These are phyloP conservation scores for Leccinum fallax DNA, from an alignment of 1,284 basidiomycete species.

Conservation along the genomic window DNA sequence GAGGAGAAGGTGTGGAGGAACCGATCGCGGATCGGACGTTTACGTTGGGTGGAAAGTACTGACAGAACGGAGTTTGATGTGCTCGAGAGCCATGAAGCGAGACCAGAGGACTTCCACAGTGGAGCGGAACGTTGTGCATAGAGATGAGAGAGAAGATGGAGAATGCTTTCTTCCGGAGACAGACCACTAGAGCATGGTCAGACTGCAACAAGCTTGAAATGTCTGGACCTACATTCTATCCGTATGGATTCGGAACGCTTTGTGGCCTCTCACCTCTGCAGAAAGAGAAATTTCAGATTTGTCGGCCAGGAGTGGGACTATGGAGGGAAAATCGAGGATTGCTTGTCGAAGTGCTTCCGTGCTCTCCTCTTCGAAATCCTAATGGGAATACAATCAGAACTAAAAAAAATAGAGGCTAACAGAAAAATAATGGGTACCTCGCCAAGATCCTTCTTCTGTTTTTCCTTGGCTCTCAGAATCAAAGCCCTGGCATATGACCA, in stretches of 20 bases:
- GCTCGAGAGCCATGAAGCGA: slow-evolving; percentile 69
- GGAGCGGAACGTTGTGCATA: slow-evolving; percentile 77
- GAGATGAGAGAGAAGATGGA: slow-evolving; percentile 80
- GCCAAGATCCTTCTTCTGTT: slow-evolving; percentile 48
- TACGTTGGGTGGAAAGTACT: slow-evolving; percentile 36
- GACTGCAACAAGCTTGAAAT: slow-evolving; percentile 1
- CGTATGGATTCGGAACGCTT: slow-evolving; percentile 69
- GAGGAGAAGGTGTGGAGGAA: slow-evolving; percentile 50
- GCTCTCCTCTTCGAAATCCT: slow-evolving; percentile 41
- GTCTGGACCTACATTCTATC: slow-evolving; percentile 55
- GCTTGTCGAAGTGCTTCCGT: slow-evolving; percentile 72
- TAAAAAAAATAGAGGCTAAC: background rate
- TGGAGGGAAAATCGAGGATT: slow-evolving; percentile 75
- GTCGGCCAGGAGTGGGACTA: slow-evolving; percentile 80
- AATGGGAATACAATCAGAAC: background rate
- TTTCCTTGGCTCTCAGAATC: slow-evolving; percentile 62
- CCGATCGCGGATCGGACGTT: slow-evolving; percentile 39
- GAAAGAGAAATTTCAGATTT: slow-evolving; percentile 77
- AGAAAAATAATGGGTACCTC: slow-evolving; percentile 32
- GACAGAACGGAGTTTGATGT: slow-evolving; percentile 49
- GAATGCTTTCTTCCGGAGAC: slow-evolving; percentile 44
- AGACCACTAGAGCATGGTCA: slow-evolving; percentile 38
- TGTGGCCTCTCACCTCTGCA: slow-evolving; percentile 55
- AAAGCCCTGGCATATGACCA: slow-evolving; percentile 81
- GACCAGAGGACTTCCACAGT: slow-evolving; percentile 77